Base-by-base conservation (phyloP, 208 protist species). In the Leishmania martiniquensis region DNA sequence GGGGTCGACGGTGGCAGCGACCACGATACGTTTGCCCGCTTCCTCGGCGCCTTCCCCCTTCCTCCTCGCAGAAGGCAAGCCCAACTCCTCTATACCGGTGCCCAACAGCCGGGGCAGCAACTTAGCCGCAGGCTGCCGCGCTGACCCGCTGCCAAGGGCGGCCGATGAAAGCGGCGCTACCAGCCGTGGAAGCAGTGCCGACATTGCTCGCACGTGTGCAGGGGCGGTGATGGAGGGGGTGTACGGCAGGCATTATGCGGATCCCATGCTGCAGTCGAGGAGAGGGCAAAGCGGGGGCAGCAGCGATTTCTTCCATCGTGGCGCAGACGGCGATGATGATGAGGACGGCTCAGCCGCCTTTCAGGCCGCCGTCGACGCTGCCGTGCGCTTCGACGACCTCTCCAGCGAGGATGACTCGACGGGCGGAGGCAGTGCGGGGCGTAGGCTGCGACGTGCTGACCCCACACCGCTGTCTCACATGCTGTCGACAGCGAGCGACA, bases 311-410 rank as follows among this genome's bases (percentile, higher is more conserved):
- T 55, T 57, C n/a, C 12, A 54, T 34, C 45, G 37, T 20, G 37
- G 39, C 9, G 66, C 25, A 29, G 54, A 39, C 13, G 49, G 7
- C 37, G 70, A 54, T 37, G 62, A 25, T n/a, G 77, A 81, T n/a
- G 77, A 52, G 4, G 77, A 63, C 32, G 47, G 20, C 5, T 51
- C 67, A 12, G 71, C 47, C 4, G 77, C 49, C 9, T 20, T 81
- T 22, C 70, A 76, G 44, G 77, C 77, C 1, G 77, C 47, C 70
- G 52, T 81, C 62, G 51, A 69, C 29, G 77, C 77, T 12, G 77
- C 70, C 1, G 62, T 51, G 42, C 57, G 71, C 71, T 76, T 81
- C 51, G 62, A 76, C 47, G 71, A 72, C 60, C 69, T 76, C 51
- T 54, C 71, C 2, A 81, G 77, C 25, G 77, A 72, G 2, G 77